A percentile compares a stretch with the other conserved stretches of the same genome.
Conservation (phyloP, 306 rosid species). For the Styphnolobium japonicum region DNA sequence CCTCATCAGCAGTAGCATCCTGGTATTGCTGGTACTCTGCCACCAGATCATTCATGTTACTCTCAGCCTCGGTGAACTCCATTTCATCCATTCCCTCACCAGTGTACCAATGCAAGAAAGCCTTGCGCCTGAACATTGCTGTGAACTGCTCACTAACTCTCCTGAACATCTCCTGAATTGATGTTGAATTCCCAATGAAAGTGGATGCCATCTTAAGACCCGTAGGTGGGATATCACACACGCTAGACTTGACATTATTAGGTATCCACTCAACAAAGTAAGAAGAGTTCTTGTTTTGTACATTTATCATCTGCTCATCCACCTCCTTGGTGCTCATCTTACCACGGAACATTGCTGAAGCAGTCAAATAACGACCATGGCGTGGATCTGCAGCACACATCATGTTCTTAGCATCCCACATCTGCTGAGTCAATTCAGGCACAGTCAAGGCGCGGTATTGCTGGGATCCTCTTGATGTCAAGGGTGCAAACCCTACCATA, state of each 20-base stretch:
- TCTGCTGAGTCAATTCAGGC: slow-evolving; percentile 54
- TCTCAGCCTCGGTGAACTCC: slow-evolving; percentile 92
- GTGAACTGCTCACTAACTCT: slow-evolving; percentile 94
- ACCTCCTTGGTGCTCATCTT: slow-evolving; percentile 94
- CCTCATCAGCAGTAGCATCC: slow-evolving; percentile 68
- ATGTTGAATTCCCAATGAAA: slow-evolving; percentile 76
- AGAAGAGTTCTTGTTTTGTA: slow-evolving; percentile 87
- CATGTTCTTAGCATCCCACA: slow-evolving; percentile 64
- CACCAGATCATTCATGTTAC: slow-evolving; percentile 86
- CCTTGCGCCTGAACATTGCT: slow-evolving; percentile 84
- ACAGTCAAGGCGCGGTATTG: slow-evolving; percentile 68
- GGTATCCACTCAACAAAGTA: slow-evolving; percentile 91
- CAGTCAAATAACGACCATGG: slow-evolving; percentile 81
- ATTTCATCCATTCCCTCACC: slow-evolving; percentile 96
- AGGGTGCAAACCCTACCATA: slow-evolving; percentile 91
- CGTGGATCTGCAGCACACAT: slow-evolving; percentile 95
- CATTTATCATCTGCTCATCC: slow-evolving; percentile 82
- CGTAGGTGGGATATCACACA: slow-evolving; percentile 82
- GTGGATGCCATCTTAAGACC: slow-evolving; percentile 79
- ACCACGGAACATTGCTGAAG: slow-evolving; percentile 89
- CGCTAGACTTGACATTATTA: slow-evolving; percentile 82
- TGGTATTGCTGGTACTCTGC: slow-evolving; percentile 94
- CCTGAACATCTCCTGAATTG: slow-evolving; percentile 89
- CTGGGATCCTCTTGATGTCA: slow-evolving; percentile 88
- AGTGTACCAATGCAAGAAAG: slow-evolving; percentile 79